Evolutionary conservation across 371 early-diverging fungal species (phyloP), one percentile per base, ranked within the genome.

Genomic region (Homolaphlyctis polyrhiza): DNA sequence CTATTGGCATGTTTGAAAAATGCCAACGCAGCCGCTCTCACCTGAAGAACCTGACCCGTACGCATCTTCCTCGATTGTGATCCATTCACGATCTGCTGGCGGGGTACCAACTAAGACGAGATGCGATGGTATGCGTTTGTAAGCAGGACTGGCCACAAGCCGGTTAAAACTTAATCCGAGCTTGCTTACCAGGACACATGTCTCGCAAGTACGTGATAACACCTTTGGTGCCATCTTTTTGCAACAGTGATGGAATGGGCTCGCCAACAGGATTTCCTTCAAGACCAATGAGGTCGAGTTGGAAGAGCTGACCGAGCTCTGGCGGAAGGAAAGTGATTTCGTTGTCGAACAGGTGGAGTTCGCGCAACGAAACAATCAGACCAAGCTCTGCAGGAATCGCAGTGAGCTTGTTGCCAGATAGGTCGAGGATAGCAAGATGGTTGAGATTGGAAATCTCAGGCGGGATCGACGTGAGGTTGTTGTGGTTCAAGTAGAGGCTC

Each of bases 201-300:
- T 99, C 99, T 45, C 98, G 85, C 68, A 99, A 84, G 58, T 92
- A 98, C 43, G 81, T 74, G 43, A 98, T 86, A 28, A 98, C 86
- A 11, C 91, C 91, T 13, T 80, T 73, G 0, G 96, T 84, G 4
- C 97, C 98, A 39, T 95, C 93, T 66, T 93, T 91, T 47, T 92
- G 88, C 54, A 95, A 72, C 35, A 97, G 66, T 1, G 80, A 79
- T 65, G 86, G 84, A 35, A 97, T 75, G 25, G 93, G 92, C 32
- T 95, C 91, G 79, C 39, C 66, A 57, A 99, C 69, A 2, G 98
- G 99, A 77, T 99, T 99, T 18, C 98, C 98, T 70, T 98, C 95
- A 29, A 99, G 66, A 2, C 98, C 97, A 34, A 99, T 78, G 1
- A 81, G 87, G 63, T 97, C 96, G 57, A 99, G 74, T 69, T 93